Base-by-base conservation (phyloP, 257 asterid species). In the Jasminum sambac region DNA sequence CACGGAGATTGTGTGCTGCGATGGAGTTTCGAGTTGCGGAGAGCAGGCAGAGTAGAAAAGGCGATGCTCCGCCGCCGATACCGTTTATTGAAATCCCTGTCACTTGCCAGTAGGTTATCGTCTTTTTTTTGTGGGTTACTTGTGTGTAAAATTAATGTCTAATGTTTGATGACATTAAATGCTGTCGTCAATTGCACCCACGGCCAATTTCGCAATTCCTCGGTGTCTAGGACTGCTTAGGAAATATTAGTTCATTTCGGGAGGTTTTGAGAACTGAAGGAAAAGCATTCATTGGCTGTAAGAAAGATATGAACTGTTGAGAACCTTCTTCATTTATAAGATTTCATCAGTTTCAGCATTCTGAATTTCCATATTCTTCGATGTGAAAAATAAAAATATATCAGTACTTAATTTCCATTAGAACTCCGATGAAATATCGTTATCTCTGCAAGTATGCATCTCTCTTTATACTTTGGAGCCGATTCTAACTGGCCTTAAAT, bases 61-160 rank as follows among this genome's bases (percentile, higher is more conserved):
- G 50, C 77, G 72, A 38, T 80, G 84, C 26, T 37, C 69, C 71
- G 74, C 71, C 64, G 67, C 84, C 72, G 78, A 66, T 64, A 40
- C 81, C 88, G 9, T 72, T 73, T 17, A 77, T 88, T 12, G 95
- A 94, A 81, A 86, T 94, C 77, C 99, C 96, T 17, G 93, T 88
- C 87, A 86, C 96, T 57, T 91, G 99, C 86, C 91, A 89, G 76
- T 95, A 91, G 97, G 97, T 89, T 48, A 44, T 59, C 59, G 41
- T 63, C 19, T 12, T 2, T 42, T 42, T 10, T 9, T 24, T 57
- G 63, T 36, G 14, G 0, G 42, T 14, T 26, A 21, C 19, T 21
- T 39, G 62, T 26, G 10, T 52, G 60, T 8, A 55, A 7, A 55
- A 21, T 55, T 55, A 55, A 23, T 55, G 21, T 55, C 62, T 23